These are phyloP conservation scores for Phytophthora palmivora DNA, from an alignment of 352 stramenopile genomes.

Conservation along the genomic window DNA sequence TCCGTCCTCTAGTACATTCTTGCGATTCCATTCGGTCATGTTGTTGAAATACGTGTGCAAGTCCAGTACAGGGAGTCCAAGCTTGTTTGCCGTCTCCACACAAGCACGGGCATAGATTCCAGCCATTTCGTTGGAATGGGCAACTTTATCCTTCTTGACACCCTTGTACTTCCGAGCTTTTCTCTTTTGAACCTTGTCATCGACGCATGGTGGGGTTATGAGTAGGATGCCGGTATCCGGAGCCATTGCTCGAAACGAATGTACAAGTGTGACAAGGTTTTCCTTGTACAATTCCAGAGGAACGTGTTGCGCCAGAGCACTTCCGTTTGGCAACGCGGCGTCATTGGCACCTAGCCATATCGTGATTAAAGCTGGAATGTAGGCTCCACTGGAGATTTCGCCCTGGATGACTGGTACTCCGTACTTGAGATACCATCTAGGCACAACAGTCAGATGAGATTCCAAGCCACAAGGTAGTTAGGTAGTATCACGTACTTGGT, in stretches of 20 bases:
- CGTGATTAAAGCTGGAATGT: constrained; percentile 47
- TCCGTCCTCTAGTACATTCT: constrained; percentile 44
- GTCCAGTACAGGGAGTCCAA: constrained; percentile 46
- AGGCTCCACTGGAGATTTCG: constrained; percentile 35
- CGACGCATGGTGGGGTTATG: constrained; percentile 39
- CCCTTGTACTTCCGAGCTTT: constrained; percentile 17
- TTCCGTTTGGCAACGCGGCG: constrained; percentile 45
- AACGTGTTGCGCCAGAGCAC: constrained; percentile 45
- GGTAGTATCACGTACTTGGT: constrained; percentile 30
- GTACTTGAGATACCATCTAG: constrained; percentile 43
- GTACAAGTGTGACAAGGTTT: constrained; percentile 48
- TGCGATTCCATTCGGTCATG: constrained; percentile 35
- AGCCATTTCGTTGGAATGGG: constrained; percentile 49
- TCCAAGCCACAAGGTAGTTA: background rate
- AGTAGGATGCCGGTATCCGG: constrained; percentile 33
- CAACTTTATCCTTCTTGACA: constrained; percentile 24
- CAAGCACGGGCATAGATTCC: constrained; percentile 53
- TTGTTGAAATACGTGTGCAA: constrained; percentile 50
- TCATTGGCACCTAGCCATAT: constrained; percentile 71
- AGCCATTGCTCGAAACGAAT: constrained; percentile 20
- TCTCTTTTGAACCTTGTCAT: constrained; percentile 34
- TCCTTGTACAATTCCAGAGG: constrained; percentile 45
- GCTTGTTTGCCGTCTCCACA: constrained; percentile 41
- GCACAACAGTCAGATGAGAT: background rate
- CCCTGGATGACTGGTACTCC: constrained; percentile 33